A percentile compares a stretch with the other conserved stretches of the same genome.
phyloP scores from a whole-genome alignment of 306 rosid species.

The Vachellia collinsii region DNA sequence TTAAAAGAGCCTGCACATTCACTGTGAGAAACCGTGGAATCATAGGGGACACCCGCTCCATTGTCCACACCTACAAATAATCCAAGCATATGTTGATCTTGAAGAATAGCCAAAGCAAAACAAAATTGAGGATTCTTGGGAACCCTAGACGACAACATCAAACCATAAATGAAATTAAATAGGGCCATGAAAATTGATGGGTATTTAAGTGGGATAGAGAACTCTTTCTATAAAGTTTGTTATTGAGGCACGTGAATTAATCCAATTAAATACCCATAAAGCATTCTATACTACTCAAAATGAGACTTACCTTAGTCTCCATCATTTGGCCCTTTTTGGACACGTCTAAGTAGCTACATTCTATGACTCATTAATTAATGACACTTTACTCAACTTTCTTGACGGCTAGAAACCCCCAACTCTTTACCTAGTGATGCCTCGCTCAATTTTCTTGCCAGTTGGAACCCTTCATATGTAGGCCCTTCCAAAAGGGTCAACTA shows the following conservation, averaged over 20 bases:
- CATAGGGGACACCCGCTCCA: slow-evolving; percentile 30
- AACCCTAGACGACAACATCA: neutral
- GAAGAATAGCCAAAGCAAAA: slow-evolving; percentile 23
- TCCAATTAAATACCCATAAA: neutral
- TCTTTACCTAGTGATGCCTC: neutral
- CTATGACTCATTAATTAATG: neutral
- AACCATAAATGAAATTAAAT: neutral
- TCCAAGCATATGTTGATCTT: slow-evolving; percentile 14
- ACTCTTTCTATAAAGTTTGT: neutral
- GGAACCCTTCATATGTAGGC: neutral
- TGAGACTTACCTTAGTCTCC: neutral
- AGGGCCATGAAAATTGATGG: neutral
- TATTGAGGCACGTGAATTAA: neutral
- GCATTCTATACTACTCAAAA: neutral
- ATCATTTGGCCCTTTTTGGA: neutral
- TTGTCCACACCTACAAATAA: slow-evolving; percentile 36
- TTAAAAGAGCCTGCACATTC: slow-evolving; percentile 40
- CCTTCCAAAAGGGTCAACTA: neutral
- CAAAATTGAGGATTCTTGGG: neutral
- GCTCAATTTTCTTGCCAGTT: neutral
- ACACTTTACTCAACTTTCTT: neutral
- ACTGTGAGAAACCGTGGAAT: slow-evolving; percentile 37
- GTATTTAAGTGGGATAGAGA: neutral
- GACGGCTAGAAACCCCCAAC: neutral
- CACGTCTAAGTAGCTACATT: neutral